Evolutionary conservation across 2,329 filamentous ascomycete genomes (phyloP).

Genomic region (Exophiala alcalophila): DNA sequence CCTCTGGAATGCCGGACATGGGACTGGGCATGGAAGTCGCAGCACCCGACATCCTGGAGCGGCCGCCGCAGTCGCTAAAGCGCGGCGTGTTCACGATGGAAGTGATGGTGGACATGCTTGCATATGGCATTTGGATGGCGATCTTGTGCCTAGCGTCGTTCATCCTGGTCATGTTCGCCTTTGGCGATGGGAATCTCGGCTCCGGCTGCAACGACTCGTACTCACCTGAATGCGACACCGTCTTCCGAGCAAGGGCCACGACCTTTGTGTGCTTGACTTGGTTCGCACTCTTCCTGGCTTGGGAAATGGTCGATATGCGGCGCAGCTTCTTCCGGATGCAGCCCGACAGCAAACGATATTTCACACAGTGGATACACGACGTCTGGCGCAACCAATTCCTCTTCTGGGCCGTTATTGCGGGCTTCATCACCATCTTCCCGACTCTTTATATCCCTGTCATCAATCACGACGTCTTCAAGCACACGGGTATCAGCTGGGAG

Average conservation of each 20-base stretch:
- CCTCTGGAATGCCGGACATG: constrained; percentile 82
- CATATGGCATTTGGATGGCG: constrained; percentile 77
- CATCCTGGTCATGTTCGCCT: constrained; percentile 61
- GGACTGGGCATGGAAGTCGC: constrained; percentile 78
- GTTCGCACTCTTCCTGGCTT: constrained; percentile 73
- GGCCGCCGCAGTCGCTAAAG: constrained; percentile 61
- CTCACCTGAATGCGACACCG: constrained; percentile 55
- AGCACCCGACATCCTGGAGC: constrained; percentile 71
- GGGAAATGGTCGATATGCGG: constrained; percentile 73
- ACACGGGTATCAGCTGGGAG: constrained; percentile 64
- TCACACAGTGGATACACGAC: constrained; percentile 65
- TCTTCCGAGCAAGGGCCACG: constrained; percentile 70
- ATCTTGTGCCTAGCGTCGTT: constrained; percentile 64
- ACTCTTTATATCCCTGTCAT: constrained; percentile 65
- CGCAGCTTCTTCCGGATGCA: constrained; percentile 74
- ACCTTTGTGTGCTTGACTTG: constrained; percentile 73
- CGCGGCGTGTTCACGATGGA: constrained; percentile 73
- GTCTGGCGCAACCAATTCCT: constrained; percentile 72
- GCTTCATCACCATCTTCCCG: constrained; percentile 57
- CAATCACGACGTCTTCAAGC: constrained; percentile 64
- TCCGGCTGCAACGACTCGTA: constrained; percentile 60
- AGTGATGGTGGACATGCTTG: constrained; percentile 68
- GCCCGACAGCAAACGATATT: constrained; percentile 57
- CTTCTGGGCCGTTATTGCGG: constrained; percentile 61
- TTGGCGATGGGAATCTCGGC: constrained; percentile 60